Conservation (phyloP, 1,284 basidiomycete genomes). For the Vanrija sp. region DNA sequence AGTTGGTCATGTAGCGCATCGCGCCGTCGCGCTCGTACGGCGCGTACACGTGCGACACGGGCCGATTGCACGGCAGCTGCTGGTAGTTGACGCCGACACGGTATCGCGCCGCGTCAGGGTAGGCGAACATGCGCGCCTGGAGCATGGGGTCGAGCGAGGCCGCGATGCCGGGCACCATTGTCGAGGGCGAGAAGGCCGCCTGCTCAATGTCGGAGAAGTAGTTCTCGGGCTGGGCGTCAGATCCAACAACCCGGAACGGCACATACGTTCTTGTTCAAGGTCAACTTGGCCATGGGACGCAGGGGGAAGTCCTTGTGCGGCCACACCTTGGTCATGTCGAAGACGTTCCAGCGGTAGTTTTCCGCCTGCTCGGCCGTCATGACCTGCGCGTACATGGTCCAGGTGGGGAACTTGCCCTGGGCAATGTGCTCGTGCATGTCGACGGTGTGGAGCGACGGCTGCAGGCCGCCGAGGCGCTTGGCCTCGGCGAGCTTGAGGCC, state of each 20-base stretch:
- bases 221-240: constrained; percentile 48
- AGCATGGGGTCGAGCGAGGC: constrained; percentile 83
- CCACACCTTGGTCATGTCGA: constrained; percentile 80
- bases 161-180: constrained; percentile 80
- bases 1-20: constrained; percentile 10
- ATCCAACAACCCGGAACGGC: too few species aligned
- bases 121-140: constrained; percentile 88
- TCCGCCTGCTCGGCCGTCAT: constrained; percentile 61
- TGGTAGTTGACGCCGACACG: constrained; percentile 66
- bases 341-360: constrained; percentile 60
- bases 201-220: constrained; percentile 70
- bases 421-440: constrained; percentile 65
- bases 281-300: constrained; percentile 68
- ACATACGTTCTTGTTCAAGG: constrained; percentile 65
- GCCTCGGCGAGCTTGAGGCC: constrained; percentile 55
- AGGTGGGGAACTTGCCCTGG: constrained; percentile 63
- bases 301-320: constrained; percentile 73
- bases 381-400: constrained; percentile 71
- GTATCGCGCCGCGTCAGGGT: constrained; percentile 89
- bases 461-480: constrained; percentile 39
- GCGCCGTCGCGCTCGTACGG: constrained; percentile 55
- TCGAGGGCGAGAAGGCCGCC: constrained; percentile 63
- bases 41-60: constrained; percentile 51
- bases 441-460: constrained; percentile 65
- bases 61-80: constrained; percentile 81